Percentiles rank a stretch among this genome's conserved stretches.
Evolutionary conservation across 83 land plant genomes (phyloP).

Genomic region (Picea mariana): DNA sequence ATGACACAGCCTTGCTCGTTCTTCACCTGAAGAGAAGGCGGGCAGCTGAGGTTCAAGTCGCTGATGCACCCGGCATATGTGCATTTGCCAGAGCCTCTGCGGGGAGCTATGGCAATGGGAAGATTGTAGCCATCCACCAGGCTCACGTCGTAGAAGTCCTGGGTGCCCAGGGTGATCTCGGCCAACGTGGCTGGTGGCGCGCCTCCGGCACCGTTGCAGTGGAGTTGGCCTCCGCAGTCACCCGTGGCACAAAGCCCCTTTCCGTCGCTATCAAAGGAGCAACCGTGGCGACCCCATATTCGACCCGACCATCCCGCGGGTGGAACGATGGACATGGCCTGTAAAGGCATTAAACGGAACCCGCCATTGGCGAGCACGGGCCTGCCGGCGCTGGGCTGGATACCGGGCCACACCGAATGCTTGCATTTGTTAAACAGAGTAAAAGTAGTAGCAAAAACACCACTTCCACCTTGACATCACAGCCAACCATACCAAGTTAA

Average conservation of each 20-base stretch:
- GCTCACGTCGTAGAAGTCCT: conserved; percentile 49
- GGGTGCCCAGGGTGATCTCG: conserved; percentile 34
- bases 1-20: too few relatives aligned
- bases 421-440: too few relatives aligned
- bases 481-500: too few relatives aligned
- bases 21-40: conserved; percentile 1
- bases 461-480: too few relatives aligned
- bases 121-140: conserved; percentile 56
- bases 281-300: conserved; percentile 78
- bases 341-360: too few relatives aligned
- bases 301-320: conserved; percentile 30
- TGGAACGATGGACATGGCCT: too few relatives aligned
- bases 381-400: too few relatives aligned
- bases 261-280: conserved; percentile 58
- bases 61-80: conserved; percentile 30
- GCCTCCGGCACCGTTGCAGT: conserved; percentile 66
- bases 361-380: too few relatives aligned
- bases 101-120: conserved; percentile 27
- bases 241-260: conserved; percentile 66
- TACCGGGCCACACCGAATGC: too few relatives aligned
- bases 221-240: conserved; percentile 59
- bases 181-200: conserved; percentile 49
- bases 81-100: conserved; percentile 22
- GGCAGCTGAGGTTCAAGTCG: conserved; percentile 28
- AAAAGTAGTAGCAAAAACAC: too few relatives aligned